A percentile compares a stretch with the other conserved stretches of the same genome.
Conservation (phyloP, 2,329 filamentous ascomycete genomes). For the Arthrobotrys pseudoclavata region DNA sequence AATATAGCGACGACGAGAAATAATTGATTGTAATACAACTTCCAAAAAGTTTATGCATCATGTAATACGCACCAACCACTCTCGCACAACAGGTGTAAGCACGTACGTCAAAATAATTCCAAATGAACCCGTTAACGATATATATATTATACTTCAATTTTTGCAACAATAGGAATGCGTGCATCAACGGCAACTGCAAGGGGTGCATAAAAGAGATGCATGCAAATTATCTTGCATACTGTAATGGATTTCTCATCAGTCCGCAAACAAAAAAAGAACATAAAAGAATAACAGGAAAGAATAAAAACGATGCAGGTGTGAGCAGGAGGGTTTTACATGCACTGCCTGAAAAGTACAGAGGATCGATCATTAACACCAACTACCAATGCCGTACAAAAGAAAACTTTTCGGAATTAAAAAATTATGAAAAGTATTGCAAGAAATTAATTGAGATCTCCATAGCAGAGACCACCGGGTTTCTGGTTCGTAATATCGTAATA, state of each 20-base stretch:
- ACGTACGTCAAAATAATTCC: no score
- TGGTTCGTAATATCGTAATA: slow-evolving; percentile 52
- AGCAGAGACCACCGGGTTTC: slow-evolving; percentile 51
- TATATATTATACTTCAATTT: no score
- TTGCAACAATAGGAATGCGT: neutral
- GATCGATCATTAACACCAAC: neutral
- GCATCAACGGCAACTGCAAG: neutral
- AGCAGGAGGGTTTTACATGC: neutral
- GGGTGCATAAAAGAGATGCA: neutral
- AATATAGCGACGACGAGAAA: no score
- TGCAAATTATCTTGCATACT: neutral
- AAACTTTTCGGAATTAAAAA: neutral
- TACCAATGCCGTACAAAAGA: neutral
- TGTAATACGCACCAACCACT: no score
- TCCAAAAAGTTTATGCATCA: no score
- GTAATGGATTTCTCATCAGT: neutral
- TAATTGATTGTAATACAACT: no score
- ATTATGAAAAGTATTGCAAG: neutral
- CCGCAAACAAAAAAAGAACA: neutral
- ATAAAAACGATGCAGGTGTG: neutral
- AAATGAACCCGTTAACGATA: no score
- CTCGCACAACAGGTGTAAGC: no score
- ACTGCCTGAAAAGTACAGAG: neutral
- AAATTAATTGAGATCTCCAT: slow-evolving; percentile 30
- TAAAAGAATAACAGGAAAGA: neutral